Base-by-base conservation (phyloP, 176 grass and related monocot genomes). In the Ananas comosus region DNA sequence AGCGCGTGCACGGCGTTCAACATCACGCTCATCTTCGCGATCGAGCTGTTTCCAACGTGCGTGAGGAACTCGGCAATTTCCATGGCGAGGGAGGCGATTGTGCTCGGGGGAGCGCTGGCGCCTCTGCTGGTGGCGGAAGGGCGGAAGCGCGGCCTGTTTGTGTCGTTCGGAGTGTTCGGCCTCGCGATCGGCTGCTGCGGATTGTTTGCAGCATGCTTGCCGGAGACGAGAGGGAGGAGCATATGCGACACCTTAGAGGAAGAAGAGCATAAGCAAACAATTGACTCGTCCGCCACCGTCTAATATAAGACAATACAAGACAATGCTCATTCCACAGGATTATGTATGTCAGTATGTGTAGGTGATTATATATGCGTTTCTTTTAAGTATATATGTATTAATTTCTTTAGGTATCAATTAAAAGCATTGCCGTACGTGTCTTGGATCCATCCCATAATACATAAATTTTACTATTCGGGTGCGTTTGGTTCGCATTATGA, bases 241-340 rank as follows among this genome's bases (percentile, higher is more conserved):
- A 92, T 92, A 48, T 85, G 86, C 4, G 93, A 96, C 76, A 96
- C 93, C 70, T 83, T 96, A 86, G 93, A 96, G 47, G 93, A 96
- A 79, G 89, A 96, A 79, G 89, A 92, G 58, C 10, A 33, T 23
- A 90, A 96, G 67, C 71, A 82, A 24, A 51, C 54, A 59, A 59
- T 59, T 57, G 16, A 17, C 8, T 59, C 11, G 3, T 56, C 52
- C 16, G 1, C 12, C 33, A 7, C 33, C 33, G 0, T 42, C 4
- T 42, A 42, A 42, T 42, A 42, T 42, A 42, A 42, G 4, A 33
- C 4, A 7, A 27, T 1, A 27, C 25, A 27, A 23, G 22, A 27
- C 25, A 27, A 27, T 23, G 22, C 25, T 27, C 25, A 27, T 27
- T 27, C 33, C 7, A 4, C 33, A 42, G 33, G 33, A 42, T 42